Evolutionary conservation across 352 stramenopile species (phyloP).

Genomic region (Phytophthora tubulina): DNA sequence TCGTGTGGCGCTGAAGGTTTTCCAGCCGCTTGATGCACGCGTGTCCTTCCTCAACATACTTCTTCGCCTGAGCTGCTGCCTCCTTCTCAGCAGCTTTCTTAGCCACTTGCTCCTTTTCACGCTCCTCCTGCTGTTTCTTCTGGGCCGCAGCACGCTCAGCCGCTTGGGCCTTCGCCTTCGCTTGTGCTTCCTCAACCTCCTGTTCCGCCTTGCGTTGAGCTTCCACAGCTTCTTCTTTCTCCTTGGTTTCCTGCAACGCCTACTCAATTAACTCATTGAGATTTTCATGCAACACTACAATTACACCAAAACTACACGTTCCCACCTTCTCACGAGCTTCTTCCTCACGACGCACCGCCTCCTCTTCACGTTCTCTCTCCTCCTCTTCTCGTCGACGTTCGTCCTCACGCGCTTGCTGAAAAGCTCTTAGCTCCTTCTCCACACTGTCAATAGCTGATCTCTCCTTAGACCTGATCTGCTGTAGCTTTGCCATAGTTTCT

Average conservation of each 20-base stretch:
- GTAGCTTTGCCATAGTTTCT: slow-evolving; percentile 44
- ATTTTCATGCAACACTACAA: slow-evolving; percentile 1
- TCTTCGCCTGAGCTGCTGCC: slow-evolving; percentile 45
- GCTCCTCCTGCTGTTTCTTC: slow-evolving; percentile 49
- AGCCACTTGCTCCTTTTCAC: slow-evolving; percentile 44
- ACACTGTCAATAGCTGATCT: slow-evolving; percentile 51
- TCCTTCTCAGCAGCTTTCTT: slow-evolving; percentile 49
- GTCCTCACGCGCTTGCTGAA: slow-evolving; percentile 49
- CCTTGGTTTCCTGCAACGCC: slow-evolving; percentile 35
- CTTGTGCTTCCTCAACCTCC: slow-evolving; percentile 46
- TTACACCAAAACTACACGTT: not conserved
- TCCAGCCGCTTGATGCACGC: slow-evolving; percentile 60
- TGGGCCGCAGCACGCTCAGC: slow-evolving; percentile 37
- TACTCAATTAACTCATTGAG: not conserved
- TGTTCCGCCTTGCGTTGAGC: slow-evolving; percentile 35
- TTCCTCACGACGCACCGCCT: slow-evolving; percentile 38
- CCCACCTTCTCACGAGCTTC: slow-evolving; percentile 51
- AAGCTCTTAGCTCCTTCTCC: slow-evolving; percentile 60
- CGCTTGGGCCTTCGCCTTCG: slow-evolving; percentile 41
- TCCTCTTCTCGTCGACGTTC: slow-evolving; percentile 46
- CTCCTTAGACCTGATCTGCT: slow-evolving; percentile 54
- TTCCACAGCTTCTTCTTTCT: slow-evolving; percentile 40
- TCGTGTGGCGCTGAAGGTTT: slow-evolving; percentile 53
- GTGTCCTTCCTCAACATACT: slow-evolving; percentile 56
- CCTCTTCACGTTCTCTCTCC: slow-evolving; percentile 46